These are phyloP conservation scores for Aspergillus aculeatus DNA, from an alignment of 2,329 filamentous ascomycete species.

Conservation along the genomic window DNA sequence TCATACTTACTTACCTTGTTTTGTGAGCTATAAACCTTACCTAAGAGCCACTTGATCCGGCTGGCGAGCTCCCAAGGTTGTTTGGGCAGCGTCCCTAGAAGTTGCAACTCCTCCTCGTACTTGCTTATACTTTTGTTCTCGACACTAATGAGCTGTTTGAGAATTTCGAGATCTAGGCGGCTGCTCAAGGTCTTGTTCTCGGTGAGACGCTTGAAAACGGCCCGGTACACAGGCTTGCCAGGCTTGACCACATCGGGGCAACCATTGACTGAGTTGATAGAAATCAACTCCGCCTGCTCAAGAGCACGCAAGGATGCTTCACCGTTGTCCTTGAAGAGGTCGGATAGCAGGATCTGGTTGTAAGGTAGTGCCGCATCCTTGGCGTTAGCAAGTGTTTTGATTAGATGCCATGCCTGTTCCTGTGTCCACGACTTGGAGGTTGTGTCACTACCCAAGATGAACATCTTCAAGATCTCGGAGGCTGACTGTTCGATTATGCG, in stretches of 20 bases:
- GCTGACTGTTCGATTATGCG: conserved; percentile 89
- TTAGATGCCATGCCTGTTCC: conserved; percentile 86
- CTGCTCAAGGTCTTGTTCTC: conserved; percentile 71
- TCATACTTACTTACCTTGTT: conserved; percentile 72
- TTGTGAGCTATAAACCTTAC: conserved; percentile 73
- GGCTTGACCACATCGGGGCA: conserved; percentile 75
- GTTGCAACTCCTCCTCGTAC: conserved; percentile 71
- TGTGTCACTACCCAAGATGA: conserved; percentile 65
- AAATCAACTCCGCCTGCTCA: conserved; percentile 81
- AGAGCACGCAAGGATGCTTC: conserved; percentile 77
- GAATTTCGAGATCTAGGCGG: conserved; percentile 68
- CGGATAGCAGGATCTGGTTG: conserved; percentile 77
- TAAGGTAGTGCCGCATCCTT: conserved; percentile 66
- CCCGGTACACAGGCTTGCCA: conserved; percentile 80
- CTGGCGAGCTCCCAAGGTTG: conserved; percentile 67
- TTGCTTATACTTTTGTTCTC: conserved; percentile 75
- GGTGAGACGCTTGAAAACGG: conserved; percentile 73
- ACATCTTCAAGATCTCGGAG: conserved; percentile 91
- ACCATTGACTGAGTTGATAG: conserved; percentile 69
- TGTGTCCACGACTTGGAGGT: conserved; percentile 68
- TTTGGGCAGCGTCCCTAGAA: conserved; percentile 68
- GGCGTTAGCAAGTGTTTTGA: conserved; percentile 71
- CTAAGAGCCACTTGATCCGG: conserved; percentile 69
- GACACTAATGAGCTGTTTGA: conserved; percentile 67
- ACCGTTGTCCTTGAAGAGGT: conserved; percentile 70